Evolutionary conservation across 2,329 filamentous ascomycete genomes (phyloP), one percentile per base, ranked within the genome.

Genomic region (Pseudogymnoascus verrucosus): DNA sequence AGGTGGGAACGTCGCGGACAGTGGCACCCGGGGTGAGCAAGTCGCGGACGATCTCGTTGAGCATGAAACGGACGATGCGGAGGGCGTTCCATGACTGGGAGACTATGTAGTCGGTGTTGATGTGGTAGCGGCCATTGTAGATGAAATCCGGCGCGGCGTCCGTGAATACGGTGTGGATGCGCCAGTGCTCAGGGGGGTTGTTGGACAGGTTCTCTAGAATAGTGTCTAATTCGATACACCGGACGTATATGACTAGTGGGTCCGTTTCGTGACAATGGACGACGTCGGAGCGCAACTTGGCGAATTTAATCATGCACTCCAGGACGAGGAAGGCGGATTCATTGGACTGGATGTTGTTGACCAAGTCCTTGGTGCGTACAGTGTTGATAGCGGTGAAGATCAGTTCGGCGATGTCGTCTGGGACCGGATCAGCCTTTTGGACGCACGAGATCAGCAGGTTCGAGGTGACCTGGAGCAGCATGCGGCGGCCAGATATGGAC

Each of bases 391-490:
- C 78, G 65, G 81, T 76, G 47, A 75, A 80, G 40, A 82, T 75
- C 47, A 84, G 77, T 23, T 80, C 74, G 31, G 78, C 72, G 64
- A 84, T 74, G 36, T 76, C 71, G n/a, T 75, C 68, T 3, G 82
- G 82, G 74, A 84, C 78, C 11, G 79, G 76, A 28, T 78, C 71
- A 36, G 78, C 77, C 61, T 76, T 77, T 65, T 82, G 80, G 26
- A 83, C 76, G 68, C 81, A 83, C 67, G 77, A 80, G 65, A 84
- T 78, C 64, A 83, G 74, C 36, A 82, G 76, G 62, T 77, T 79
- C 63, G 83, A 77, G 34, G 76, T 80, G 31, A 84, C 75, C 77
- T 83, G 82, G 63, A 80, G 74, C 68, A 84, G 84, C 79, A 84
- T 80, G 63, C 78, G 75, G 39, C 76, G 73, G 3, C 82, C 81